phyloP scores from a whole-genome alignment of 2,329 filamentous ascomycete genomes.

The Colletotrichum sp. region DNA sequence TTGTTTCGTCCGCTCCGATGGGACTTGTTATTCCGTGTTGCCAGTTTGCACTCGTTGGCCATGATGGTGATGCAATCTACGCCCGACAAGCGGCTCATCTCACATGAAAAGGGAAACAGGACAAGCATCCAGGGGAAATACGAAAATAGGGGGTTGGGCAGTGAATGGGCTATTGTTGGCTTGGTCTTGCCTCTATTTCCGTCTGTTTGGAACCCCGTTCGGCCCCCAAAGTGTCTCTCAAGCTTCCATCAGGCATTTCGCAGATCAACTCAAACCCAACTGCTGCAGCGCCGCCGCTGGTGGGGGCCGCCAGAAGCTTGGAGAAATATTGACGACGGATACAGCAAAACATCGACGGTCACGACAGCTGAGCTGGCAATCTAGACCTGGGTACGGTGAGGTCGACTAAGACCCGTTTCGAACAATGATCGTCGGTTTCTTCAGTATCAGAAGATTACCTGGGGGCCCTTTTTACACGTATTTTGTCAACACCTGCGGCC shows the following conservation, averaged over 20 bases:
- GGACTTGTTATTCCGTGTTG: background rate
- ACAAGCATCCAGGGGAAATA: background rate
- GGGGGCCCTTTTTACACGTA: background rate
- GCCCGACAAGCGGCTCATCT: conserved; percentile 5
- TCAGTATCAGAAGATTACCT: background rate
- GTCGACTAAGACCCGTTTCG: background rate
- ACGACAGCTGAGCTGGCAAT: background rate
- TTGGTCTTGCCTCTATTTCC: background rate
- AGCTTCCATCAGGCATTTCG: background rate
- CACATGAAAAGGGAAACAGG: background rate
- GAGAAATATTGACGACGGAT: background rate
- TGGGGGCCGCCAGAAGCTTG: conserved; percentile 5
- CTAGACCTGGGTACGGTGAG: conserved; percentile 9
- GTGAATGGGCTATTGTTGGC: background rate
- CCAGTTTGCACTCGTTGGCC: background rate
- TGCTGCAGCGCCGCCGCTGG: background rate
- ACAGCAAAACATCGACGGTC: background rate
- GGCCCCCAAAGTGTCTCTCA: background rate
- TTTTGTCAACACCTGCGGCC: background rate
- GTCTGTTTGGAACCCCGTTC: background rate
- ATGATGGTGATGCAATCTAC: background rate
- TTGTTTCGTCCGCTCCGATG: conserved; percentile 11
- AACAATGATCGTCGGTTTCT: background rate
- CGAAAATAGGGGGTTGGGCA: background rate
- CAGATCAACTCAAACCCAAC: background rate